Percentiles rank a stretch among this genome's conserved stretches.
These are phyloP conservation scores for Lactarius indigo DNA, from an alignment of 768 basidiomycete genomes.

Conservation along the genomic window DNA sequence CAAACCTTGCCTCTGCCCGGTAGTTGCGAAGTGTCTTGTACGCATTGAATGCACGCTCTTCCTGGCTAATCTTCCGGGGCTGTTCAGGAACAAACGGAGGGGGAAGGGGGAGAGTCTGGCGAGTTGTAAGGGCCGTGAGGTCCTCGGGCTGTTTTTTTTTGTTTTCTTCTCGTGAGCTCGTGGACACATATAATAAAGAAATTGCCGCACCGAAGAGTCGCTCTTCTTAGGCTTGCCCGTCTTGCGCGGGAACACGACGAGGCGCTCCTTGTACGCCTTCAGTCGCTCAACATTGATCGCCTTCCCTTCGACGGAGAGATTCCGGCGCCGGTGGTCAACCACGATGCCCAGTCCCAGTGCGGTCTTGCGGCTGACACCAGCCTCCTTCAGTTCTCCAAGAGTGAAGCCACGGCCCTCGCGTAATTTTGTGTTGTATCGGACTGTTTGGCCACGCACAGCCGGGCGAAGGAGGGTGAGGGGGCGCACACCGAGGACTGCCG, in stretches of 20 bases:
- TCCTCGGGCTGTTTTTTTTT: not conserved
- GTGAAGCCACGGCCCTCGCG: conserved; percentile 98
- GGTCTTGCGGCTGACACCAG: conserved; percentile 91
- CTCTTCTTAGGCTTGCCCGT: conserved; percentile 93
- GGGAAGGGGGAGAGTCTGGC: conserved; percentile 55
- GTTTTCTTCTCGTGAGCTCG: not conserved
- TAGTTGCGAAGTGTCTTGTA: conserved; percentile 84
- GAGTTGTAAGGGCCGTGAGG: conserved; percentile 46
- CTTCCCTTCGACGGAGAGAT: conserved; percentile 96
- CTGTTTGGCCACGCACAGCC: conserved; percentile 92
- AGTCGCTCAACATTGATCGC: conserved; percentile 91
- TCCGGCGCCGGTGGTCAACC: conserved; percentile 96
- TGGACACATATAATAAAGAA: conserved; percentile 3
- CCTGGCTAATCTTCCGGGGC: conserved; percentile 89
- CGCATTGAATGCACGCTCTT: conserved; percentile 87
- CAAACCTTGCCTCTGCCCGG: conserved; percentile 79
- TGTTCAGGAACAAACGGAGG: conserved; percentile 64
- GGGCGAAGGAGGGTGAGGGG: conserved; percentile 91
- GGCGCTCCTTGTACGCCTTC: conserved; percentile 85
- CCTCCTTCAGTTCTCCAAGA: conserved; percentile 89
- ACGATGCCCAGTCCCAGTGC: conserved; percentile 91
- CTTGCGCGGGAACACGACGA: conserved; percentile 98
- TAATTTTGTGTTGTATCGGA: conserved; percentile 97
- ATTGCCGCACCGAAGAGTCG: conserved; percentile 73
- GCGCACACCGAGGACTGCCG: conserved; percentile 85